Evolutionary conservation across 169 alveolate genomes (phyloP).

Genomic region (Cryptosporidium tyzzeri): DNA sequence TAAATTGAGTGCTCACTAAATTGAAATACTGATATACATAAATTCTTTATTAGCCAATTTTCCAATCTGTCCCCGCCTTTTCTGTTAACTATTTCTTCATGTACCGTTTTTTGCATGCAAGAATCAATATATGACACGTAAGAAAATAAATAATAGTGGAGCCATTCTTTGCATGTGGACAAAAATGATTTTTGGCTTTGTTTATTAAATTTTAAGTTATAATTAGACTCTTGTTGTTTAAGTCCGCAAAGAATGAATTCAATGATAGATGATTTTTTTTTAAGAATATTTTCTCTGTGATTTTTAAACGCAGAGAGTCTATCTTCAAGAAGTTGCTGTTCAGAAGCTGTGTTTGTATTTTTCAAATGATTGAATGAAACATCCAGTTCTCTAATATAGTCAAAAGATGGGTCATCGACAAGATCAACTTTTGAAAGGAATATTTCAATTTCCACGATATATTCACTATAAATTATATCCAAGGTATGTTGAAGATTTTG

Average conservation of each 20-base stretch:
- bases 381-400: constrained; percentile 18
- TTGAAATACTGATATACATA: constrained; percentile 55
- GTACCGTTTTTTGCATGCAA: constrained; percentile 49
- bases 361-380: constrained; percentile 27
- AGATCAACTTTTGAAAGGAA: constrained; percentile 5
- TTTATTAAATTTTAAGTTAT: neutral
- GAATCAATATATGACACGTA: constrained; percentile 44
- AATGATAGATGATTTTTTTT: neutral
- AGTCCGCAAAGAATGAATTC: constrained; percentile 27
- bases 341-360: neutral
- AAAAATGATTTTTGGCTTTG: neutral
- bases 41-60: constrained; percentile 48
- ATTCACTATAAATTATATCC: constrained; percentile 16
- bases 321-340: neutral
- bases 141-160: constrained; percentile 56
- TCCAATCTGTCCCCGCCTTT: constrained; percentile 10
- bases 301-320: constrained; percentile 14
- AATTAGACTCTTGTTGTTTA: constrained; percentile 5
- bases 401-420: constrained; percentile 18
- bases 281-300: constrained; percentile 3
- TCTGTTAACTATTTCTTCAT: constrained; percentile 8
- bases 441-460: constrained; percentile 17
- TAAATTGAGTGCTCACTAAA: constrained; percentile 51
- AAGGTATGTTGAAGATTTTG: constrained; percentile 28
- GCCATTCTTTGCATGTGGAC: constrained; percentile 45